These are phyloP conservation scores for Stromatinia cepivora DNA, from an alignment of 2,329 filamentous ascomycete species.

Conservation along the genomic window DNA sequence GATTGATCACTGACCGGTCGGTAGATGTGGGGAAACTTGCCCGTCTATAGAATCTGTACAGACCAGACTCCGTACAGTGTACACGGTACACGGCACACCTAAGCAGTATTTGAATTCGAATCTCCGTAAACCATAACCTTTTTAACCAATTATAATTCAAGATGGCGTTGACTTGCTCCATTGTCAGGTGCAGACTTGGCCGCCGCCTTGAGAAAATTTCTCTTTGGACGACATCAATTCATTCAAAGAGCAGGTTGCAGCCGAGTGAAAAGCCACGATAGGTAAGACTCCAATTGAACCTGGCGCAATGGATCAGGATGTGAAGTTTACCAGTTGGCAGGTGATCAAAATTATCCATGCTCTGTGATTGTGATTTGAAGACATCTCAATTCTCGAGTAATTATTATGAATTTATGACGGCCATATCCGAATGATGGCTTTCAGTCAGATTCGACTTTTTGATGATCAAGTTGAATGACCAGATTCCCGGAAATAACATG, in stretches of 20 bases:
- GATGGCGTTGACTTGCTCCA: conserved; percentile 1
- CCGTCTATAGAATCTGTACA: background rate
- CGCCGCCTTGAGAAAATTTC: conserved; percentile 17
- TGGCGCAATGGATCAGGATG: conserved; percentile 18
- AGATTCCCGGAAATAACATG: conserved; percentile 5
- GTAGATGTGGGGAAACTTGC: background rate
- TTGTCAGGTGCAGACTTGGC: conserved; percentile 20
- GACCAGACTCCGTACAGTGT: too few relatives aligned
- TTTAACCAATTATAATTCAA: background rate
- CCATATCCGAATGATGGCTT: conserved; percentile 11
- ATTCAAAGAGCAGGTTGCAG: conserved; percentile 10
- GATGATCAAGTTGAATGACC: conserved; percentile 13
- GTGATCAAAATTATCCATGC: conserved; percentile 24
- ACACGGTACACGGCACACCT: too few relatives aligned
- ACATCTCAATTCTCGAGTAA: background rate
- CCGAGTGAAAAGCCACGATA: conserved; percentile 22
- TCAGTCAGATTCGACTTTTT: background rate
- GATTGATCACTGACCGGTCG: background rate
- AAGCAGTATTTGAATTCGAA: too few relatives aligned
- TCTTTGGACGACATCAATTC: conserved; percentile 16
- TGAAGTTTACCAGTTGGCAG: conserved; percentile 17
- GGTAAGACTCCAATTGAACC: conserved; percentile 25
- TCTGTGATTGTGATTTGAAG: conserved; percentile 18
- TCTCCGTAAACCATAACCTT: too few relatives aligned
- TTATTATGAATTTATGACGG: conserved; percentile 2